A percentile compares a stretch with the other conserved stretches of the same genome.
These are phyloP conservation scores for Kluyveromyces marxianus DNA, from an alignment of 1,139 yeast species.

Conservation along the genomic window DNA sequence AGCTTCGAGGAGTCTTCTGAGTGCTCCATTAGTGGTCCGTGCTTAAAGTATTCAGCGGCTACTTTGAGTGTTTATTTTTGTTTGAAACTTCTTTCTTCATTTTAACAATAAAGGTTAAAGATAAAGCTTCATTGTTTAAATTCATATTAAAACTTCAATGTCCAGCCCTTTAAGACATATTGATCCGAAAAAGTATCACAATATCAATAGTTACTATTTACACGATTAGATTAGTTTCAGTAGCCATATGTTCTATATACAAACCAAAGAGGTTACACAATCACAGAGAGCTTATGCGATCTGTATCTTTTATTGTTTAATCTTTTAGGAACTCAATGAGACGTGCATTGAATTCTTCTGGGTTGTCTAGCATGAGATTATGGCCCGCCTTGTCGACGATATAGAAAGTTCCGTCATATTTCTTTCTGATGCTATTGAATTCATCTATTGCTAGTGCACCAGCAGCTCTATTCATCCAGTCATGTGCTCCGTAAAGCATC, in stretches of 20 bases:
- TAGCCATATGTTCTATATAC: too few relatives aligned
- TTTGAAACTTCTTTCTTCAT: too few relatives aligned
- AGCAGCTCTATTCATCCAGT: slow-evolving; percentile 79
- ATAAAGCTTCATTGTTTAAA: too few relatives aligned
- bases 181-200: too few relatives aligned
- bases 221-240: too few relatives aligned
- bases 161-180: too few relatives aligned
- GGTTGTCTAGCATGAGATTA: slow-evolving; percentile 72
- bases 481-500: slow-evolving; percentile 73
- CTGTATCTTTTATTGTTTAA: background rate
- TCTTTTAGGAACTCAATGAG: slow-evolving; percentile 37
- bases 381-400: slow-evolving; percentile 61
- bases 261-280: background rate
- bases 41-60: too few relatives aligned
- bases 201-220: too few relatives aligned
- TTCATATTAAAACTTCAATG: too few relatives aligned
- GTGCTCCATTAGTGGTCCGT: too few relatives aligned
- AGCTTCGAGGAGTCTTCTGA: background rate
- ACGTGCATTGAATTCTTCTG: slow-evolving; percentile 47
- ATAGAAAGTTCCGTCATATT: slow-evolving; percentile 34
- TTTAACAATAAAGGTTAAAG: too few relatives aligned
- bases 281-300: background rate
- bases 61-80: too few relatives aligned
- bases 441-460: slow-evolving; percentile 45
- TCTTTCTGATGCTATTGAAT: slow-evolving; percentile 28